Evolutionary conservation across 2,329 filamentous ascomycete species (phyloP), one percentile per base, ranked within the genome.

Genomic region (Penicillium capsulatum): DNA sequence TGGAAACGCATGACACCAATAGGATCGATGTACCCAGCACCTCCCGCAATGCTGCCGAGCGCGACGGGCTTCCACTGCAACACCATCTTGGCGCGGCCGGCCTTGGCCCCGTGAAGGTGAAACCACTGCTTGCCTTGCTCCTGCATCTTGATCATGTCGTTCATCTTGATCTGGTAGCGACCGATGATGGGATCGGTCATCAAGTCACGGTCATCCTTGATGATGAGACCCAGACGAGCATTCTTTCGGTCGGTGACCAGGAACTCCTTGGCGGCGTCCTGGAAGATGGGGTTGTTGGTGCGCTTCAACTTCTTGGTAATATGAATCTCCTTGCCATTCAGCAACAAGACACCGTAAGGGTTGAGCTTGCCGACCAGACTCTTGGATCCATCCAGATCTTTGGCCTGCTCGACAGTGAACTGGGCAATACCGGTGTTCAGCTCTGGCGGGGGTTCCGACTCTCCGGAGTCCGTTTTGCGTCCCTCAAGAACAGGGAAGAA

Each of bases 51-150:
- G 17, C 91, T 91, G 42, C 84, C 83, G 38, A 98, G 75, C 5
- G 86, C 85, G 16, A 98, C 90, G 2, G 92, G 91, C 63, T 92
- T 94, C 94, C 94, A 98, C 56, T 96, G 84, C 3, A 94, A 77
- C 60, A 79, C 85, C 77, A 98, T 80, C 70, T 97, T 96, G 44
- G 81, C 88, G 51, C 89, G 85, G 19, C 92, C 92, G 15, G 80
- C 83, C 60, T 88, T 86, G 36, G 79, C 83, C 7, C 86, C 87
- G 31, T 84, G 75, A 17, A 98, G 75, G 47, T 90, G 87, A 72
- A 90, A 98, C 92, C 92, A 98, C 54, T 97, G 89, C 56, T 95
- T 86, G 29, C 92, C 91, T 67, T 94, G 92, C 32, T 82, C 82
- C 79, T 86, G 94, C 62, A 90, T 77, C 40, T 91, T 87, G 17